Evolutionary conservation across 805 yeast genomes (phyloP), one percentile per base, ranked within the genome.

Genomic region (Cyberlindnera mississippiensis): DNA sequence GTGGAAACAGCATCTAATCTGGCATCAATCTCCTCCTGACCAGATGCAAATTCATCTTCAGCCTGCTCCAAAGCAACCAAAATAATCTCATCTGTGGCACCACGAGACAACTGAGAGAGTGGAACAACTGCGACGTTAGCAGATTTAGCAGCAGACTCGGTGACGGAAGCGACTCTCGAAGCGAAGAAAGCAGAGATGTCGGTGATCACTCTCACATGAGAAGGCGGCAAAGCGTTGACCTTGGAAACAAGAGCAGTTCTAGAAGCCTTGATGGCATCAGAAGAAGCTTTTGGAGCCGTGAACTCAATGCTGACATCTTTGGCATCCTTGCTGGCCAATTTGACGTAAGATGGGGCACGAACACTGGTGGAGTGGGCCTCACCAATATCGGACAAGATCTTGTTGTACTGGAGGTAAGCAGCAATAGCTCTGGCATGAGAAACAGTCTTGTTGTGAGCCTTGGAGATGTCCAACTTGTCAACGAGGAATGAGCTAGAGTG

Each of bases 361-460:
- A 82, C 64, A 35, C 63, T 67, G 17, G 80, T 76, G 31, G 62
- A 67, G 38, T 67, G 68, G 46, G 60, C 66, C 2, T 55, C 48
- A 18, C 69, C 67, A 46, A 78, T 62, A n/a, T 50, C 43, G 33
- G 64, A 53, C 50, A 83, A 72, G 28, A 67, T 59, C 26, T 76
- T 73, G 44, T 76, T 67, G 46, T 74, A 69, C 41, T 66, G 60
- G 51, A 93, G 82, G 60, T 72, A 85, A 11, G 82, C 72, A 33
- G 88, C 82, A 43, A 93, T 70, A 31, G 80, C 74, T 47, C 78
- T 76, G 9, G 96, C 96, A 56, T 93, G 98, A 14, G 68, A 61
- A 40, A 76, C 58, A 57, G 86, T 78, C 50, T 85, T 86, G 56
- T 88, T 85, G 61, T 93, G 97, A 24, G 98, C 96, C 63, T 77